Conservation (phyloP, 225 moss, liverwort and hornwort species). For the Ulota crispa region DNA sequence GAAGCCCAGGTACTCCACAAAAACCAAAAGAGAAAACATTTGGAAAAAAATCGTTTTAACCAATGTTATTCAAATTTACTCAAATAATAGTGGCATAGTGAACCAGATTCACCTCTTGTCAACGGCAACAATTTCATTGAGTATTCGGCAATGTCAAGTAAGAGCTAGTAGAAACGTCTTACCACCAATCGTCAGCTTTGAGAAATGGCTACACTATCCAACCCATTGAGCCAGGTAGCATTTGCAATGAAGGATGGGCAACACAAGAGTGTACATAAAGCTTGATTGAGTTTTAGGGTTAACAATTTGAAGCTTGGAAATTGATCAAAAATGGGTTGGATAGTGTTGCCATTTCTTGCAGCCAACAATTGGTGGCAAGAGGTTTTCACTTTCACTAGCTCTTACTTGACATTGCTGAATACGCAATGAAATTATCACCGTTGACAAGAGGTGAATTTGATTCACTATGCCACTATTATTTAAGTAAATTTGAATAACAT, state of each 20-base stretch:
- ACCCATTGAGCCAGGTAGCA: conserved; percentile 9
- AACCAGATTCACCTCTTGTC: too few species aligned
- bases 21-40: background rate
- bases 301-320: conserved; percentile 10
- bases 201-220: too few species aligned
- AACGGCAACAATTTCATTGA: too few species aligned
- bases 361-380: background rate
- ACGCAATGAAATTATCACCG: background rate
- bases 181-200: too few species aligned
- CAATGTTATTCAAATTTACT: too few species aligned
- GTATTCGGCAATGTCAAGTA: too few species aligned
- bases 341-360: background rate
- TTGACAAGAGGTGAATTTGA: background rate
- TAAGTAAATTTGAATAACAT: background rate
- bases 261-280: background rate
- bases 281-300: conserved; percentile 3
- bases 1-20: background rate
- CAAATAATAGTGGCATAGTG: too few species aligned
- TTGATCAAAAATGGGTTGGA: conserved; percentile 3
- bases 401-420: conserved; percentile 10
- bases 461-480: background rate
- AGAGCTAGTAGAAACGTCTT: too few species aligned
- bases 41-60: too few species aligned
- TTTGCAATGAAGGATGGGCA: conserved; percentile 1
- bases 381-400: background rate